A percentile compares a stretch with the other conserved stretches of the same genome.
Evolutionary conservation across 2,329 filamentous ascomycete species (phyloP).

Genomic region (Aspergillus fischeri): DNA sequence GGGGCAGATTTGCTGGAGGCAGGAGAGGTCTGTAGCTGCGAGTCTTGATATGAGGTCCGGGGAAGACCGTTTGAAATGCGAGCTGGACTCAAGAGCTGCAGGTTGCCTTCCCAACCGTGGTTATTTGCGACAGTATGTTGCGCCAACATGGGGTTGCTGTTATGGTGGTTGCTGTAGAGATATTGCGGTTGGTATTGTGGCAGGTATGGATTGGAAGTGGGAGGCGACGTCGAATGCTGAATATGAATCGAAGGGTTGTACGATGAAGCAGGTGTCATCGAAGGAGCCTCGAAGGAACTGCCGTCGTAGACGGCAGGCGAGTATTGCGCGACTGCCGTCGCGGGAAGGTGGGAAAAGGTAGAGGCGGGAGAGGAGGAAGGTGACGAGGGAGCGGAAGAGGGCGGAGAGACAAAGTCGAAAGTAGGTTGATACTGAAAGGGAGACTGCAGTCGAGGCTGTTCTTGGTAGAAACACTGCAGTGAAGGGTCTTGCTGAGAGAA

Average conservation of each 20-base stretch:
- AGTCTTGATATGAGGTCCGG: constrained; percentile 15
- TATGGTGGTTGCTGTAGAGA: constrained; percentile 20
- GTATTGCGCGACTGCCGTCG: constrained; percentile 23
- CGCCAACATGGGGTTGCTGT: constrained; percentile 37
- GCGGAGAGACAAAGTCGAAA: constrained; percentile 32
- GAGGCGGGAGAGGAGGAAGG: constrained; percentile 32
- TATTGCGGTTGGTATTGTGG: constrained; percentile 26
- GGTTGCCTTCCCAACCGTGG: constrained; percentile 33
- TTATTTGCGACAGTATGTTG: constrained; percentile 34
- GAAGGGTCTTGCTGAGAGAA: constrained; percentile 21
- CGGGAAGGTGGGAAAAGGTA: constrained; percentile 28
- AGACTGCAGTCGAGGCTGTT: constrained; percentile 28
- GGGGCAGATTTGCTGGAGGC: constrained; percentile 40
- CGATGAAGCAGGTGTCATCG: constrained; percentile 38
- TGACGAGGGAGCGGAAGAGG: constrained; percentile 35
- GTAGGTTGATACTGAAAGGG: constrained; percentile 31
- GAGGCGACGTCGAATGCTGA: constrained; percentile 30
- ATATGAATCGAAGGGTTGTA: constrained; percentile 36
- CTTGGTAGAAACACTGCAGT: constrained; percentile 20
- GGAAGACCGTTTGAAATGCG: constrained; percentile 27
- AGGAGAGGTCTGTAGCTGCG: constrained; percentile 40
- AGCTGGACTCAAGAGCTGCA: constrained; percentile 34
- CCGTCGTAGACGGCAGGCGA: constrained; percentile 22
- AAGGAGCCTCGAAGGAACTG: constrained; percentile 33
- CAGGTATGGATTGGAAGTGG: constrained; percentile 26